phyloP scores from a whole-genome alignment of 2,329 filamentous ascomycete genomes.

The Penicillium freii region DNA sequence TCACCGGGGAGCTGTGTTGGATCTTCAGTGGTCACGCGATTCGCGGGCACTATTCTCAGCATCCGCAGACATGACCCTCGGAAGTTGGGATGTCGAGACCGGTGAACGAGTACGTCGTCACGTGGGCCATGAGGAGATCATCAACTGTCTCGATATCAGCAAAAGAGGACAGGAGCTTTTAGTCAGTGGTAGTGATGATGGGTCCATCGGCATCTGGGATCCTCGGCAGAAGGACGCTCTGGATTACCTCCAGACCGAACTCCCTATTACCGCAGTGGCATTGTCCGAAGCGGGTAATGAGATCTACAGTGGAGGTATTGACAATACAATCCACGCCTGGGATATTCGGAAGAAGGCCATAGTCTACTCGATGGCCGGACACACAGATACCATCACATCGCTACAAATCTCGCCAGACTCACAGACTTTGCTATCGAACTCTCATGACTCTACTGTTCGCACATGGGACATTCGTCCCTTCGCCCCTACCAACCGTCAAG shows the following conservation, averaged over 20 bases:
- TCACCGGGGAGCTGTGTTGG: conserved; percentile 86
- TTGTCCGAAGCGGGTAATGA: conserved; percentile 94
- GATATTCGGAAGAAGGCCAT: conserved; percentile 89
- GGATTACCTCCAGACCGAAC: conserved; percentile 85
- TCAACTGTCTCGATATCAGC: conserved; percentile 87
- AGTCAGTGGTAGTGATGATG: conserved; percentile 89
- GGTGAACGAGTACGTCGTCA: conserved; percentile 91
- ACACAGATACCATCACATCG: conserved; percentile 88
- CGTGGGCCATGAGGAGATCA: conserved; percentile 89
- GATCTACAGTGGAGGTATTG: conserved; percentile 89
- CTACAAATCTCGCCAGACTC: conserved; percentile 89
- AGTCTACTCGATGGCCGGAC: conserved; percentile 82
- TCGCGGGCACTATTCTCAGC: conserved; percentile 87
- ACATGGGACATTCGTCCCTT: conserved; percentile 98
- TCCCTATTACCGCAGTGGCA: conserved; percentile 86
- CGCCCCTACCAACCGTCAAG: conserved; percentile 78
- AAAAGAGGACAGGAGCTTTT: conserved; percentile 86
- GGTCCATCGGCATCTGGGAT: conserved; percentile 93
- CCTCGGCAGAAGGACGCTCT: conserved; percentile 83
- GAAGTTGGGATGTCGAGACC: conserved; percentile 91
- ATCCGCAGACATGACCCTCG: conserved; percentile 88
- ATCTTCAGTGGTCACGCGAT: conserved; percentile 95
- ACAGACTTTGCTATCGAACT: conserved; percentile 84
- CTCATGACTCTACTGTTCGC: conserved; percentile 88
- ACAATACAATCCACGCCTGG: conserved; percentile 97